Conservation (phyloP, 805 yeast species). For the Pichia nakasei region DNA sequence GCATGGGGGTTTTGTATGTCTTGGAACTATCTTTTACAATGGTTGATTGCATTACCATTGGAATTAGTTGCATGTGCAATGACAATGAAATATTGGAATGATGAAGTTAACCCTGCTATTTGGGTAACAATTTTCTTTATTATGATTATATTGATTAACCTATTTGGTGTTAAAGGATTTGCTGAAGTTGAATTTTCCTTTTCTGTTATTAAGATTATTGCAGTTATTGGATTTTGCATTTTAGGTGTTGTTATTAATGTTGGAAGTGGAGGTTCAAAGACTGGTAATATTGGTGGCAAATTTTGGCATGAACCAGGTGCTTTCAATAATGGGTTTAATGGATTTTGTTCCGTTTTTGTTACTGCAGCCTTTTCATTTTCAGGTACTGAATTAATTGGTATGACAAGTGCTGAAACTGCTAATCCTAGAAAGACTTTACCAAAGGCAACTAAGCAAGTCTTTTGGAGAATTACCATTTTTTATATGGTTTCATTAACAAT, state of each 20-base stretch:
- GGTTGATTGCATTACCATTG: slow-evolving; percentile 41
- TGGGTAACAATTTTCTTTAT: slow-evolving; percentile 45
- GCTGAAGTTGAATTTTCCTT: slow-evolving; percentile 56
- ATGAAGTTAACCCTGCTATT: slow-evolving; percentile 36
- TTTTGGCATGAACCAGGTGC: slow-evolving; percentile 56
- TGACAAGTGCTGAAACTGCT: slow-evolving; percentile 53
- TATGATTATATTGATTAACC: slow-evolving; percentile 37
- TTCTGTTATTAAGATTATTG: slow-evolving; percentile 40
- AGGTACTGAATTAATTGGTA: slow-evolving; percentile 53
- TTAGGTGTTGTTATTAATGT: slow-evolving; percentile 41
- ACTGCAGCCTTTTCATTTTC: slow-evolving; percentile 53
- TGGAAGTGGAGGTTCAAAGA: slow-evolving; percentile 54
- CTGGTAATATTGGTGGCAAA: slow-evolving; percentile 45
- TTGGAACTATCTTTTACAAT: slow-evolving; percentile 43
- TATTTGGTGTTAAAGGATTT: slow-evolving; percentile 52
- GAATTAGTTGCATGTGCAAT: slow-evolving; percentile 45
- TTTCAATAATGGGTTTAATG: slow-evolving; percentile 40
- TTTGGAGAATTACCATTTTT: slow-evolving; percentile 48
- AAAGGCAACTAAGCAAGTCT: slow-evolving; percentile 50
- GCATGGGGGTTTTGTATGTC: slow-evolving; percentile 52
- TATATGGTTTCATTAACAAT: slow-evolving; percentile 42
- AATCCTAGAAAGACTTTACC: slow-evolving; percentile 51
- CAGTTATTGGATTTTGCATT: slow-evolving; percentile 48
- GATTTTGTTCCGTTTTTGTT: slow-evolving; percentile 49
- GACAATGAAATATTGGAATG: slow-evolving; percentile 38